Base-by-base conservation (phyloP, 2,329 filamentous ascomycete genomes). In the Gliomastix tumulicola region DNA sequence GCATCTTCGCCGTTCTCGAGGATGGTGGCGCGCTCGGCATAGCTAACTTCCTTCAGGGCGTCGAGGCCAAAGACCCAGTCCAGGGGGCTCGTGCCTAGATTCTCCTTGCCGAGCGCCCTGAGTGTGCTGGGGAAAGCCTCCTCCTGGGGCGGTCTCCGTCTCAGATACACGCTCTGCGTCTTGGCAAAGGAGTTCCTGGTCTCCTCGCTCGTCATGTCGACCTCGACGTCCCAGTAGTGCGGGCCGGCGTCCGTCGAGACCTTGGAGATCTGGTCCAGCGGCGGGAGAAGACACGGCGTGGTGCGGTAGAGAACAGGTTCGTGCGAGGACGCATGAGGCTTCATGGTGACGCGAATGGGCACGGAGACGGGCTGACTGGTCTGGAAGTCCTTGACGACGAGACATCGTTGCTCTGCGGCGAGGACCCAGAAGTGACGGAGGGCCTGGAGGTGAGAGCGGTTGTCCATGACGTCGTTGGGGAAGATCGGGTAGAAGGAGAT, bases 371-470 rank as follows among this genome's bases (percentile, higher is more conserved):
- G 84, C 30, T 88, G 79, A 28, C 83, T 79, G 0, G 87, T 94
- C 41, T 92, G 81, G 4, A 92, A 76, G 48, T 98, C 92, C 42
- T 90, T 85, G 15, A 87, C 77, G 1, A 98, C 78, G 1, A 98
- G 74, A 54, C 90, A 97, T 35, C 94, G 78, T 9, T 88, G 79
- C 51, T 98, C 92, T 0, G 86, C 83, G 2, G 92, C 92, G 4
- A 98, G 71, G 10, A 95, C 90, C 92, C 92, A 98, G 53, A 98
- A 85, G 60, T 98, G 90, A 6, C 94, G 80, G 65, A 98, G 92
- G 4, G 94, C 92, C 64, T 98, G 92, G 6, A 98, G 71, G 51
- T 98, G 92, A 10, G 88, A 88, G 45, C 86, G 84, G 54, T 97
- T 97, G 62, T 98, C 92, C 50, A 94, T 84, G 3, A 97, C 86